A percentile compares a stretch with the other conserved stretches of the same genome.
These are phyloP conservation scores for Herpotrichia juniperi DNA, from an alignment of 2,329 filamentous ascomycete species.

Conservation along the genomic window DNA sequence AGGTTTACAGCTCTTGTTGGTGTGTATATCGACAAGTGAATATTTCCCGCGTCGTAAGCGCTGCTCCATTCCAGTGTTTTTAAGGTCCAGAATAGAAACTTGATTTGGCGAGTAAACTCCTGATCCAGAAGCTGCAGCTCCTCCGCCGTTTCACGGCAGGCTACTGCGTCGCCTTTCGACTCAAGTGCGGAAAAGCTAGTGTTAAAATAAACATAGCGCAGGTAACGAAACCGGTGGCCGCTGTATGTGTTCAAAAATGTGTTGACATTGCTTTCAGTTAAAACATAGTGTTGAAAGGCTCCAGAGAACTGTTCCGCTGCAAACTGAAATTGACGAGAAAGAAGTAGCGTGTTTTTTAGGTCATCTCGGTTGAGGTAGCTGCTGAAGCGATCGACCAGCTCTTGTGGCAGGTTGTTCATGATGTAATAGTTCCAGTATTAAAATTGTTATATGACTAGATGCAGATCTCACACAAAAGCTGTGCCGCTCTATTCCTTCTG, in stretches of 20 bases:
- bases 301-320: constrained; percentile 4
- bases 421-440: no score
- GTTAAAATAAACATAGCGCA: background rate
- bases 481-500: no score
- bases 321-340: constrained; percentile 7
- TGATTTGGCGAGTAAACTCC: background rate
- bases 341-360: constrained; percentile 2
- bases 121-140: background rate
- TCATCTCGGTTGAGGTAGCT: background rate
- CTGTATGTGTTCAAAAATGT: background rate
- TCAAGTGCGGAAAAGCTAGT: background rate
- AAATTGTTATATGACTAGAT: no score
- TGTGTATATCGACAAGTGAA: background rate
- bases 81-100: background rate
- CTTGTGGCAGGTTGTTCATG: constrained; percentile 10
- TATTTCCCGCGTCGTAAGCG: background rate
- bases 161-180: background rate
- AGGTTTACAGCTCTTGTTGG: background rate
- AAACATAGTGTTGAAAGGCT: background rate
- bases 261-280: background rate
- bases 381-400: constrained; percentile 6
- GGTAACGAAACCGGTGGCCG: background rate
- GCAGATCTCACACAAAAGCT: no score
- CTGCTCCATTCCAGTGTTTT: background rate
- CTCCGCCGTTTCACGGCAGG: constrained; percentile 1